Percentiles rank a stretch among this genome's conserved stretches.
Conservation (phyloP, 495 filamentous ascomycete species). For the Sordaria brevicollis region DNA sequence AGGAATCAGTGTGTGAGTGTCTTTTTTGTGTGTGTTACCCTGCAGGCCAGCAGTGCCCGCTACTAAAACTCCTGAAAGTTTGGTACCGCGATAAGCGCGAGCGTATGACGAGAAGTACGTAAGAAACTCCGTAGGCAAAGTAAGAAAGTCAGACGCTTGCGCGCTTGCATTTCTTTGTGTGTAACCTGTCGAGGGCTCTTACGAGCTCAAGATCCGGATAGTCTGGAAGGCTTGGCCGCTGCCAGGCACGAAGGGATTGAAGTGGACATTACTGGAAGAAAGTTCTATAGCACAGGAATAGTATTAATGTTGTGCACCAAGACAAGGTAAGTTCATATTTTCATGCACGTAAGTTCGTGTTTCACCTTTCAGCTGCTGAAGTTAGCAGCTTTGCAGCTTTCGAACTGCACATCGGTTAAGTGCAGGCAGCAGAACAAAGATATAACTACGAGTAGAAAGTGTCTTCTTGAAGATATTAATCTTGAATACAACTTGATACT, state of each 20-base stretch:
- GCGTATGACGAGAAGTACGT: not conserved
- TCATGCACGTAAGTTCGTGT: not conserved
- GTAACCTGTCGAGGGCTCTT: not conserved
- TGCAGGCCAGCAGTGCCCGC: not conserved
- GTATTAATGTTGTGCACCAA: no score
- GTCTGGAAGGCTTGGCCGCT: not conserved
- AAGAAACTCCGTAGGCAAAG: not conserved
- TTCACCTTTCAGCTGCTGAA: no score
- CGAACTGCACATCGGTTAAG: not conserved
- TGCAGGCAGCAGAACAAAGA: not conserved
- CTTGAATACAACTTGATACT: no score
- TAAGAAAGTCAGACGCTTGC: not conserved
- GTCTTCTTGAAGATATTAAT: no score
- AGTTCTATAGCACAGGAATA: no score
- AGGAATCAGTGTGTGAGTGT: not conserved
- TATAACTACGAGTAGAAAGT: not conserved
- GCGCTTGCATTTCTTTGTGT: not conserved
- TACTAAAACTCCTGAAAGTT: not conserved
- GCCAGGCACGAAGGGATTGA: not conserved
- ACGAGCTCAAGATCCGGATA: not conserved
- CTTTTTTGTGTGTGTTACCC: no score
- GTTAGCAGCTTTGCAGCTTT: not conserved
- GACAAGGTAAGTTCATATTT: not conserved
- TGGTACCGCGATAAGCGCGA: not conserved
- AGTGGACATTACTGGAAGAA: not conserved